Evolutionary conservation across 164 flowering plant genomes (phyloP).

Genomic region (Tetracentron sinense): DNA sequence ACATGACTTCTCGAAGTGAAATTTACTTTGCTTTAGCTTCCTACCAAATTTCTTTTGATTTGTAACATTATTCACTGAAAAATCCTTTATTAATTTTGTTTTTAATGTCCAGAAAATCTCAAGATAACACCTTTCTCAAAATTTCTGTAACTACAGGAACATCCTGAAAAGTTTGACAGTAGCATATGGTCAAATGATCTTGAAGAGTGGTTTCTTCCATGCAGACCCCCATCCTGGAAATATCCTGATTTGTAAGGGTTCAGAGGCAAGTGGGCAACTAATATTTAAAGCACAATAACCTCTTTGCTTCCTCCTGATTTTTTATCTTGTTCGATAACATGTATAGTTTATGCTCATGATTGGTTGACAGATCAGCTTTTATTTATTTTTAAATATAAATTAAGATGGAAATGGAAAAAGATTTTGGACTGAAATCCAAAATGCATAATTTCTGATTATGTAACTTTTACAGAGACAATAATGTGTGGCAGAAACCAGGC

Average conservation of each 20-base stretch:
- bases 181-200: constrained; percentile 97
- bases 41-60: not conserved
- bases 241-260: constrained; percentile 81
- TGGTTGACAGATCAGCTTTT: not conserved
- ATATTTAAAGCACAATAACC: not conserved
- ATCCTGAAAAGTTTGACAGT: constrained; percentile 72
- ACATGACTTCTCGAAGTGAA: not conserved
- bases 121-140: constrained; percentile 5
- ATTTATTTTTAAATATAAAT: no score
- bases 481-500: not conserved
- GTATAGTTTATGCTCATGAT: not conserved
- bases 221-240: constrained; percentile 99
- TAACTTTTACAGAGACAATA: not conserved
- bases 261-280: constrained; percentile 56
- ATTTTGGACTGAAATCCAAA: no score
- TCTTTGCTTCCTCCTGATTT: not conserved
- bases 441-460: no score
- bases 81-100: not conserved
- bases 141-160: constrained; percentile 53
- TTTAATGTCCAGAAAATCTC: not conserved
- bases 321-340: not conserved
- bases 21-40: not conserved
- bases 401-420: not conserved
- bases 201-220: constrained; percentile 96
- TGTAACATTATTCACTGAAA: no score